Evolutionary conservation across 352 stramenopile species (phyloP).

Genomic region (Albugo candida): DNA sequence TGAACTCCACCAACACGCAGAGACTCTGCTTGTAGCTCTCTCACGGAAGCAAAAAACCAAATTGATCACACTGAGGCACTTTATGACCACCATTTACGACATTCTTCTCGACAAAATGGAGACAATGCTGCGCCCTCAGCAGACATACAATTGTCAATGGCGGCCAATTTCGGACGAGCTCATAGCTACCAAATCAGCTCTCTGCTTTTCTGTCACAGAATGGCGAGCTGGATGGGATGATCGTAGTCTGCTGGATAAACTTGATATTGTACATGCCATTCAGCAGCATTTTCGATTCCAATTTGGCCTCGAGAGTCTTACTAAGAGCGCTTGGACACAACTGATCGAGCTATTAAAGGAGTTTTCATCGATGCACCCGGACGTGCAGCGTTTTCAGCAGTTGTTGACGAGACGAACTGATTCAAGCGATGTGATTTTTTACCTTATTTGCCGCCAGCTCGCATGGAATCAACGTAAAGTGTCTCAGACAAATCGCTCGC

Average conservation of each 20-base stretch:
- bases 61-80: slow-evolving; percentile 32
- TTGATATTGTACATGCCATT: slow-evolving; percentile 2
- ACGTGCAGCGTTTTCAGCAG: slow-evolving; percentile 31
- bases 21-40: no score
- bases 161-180: no score
- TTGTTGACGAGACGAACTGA: not conserved
- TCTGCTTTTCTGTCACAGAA: no score
- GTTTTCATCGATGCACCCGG: slow-evolving; percentile 23
- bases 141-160: no score
- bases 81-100: slow-evolving; percentile 51
- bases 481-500: slow-evolving; percentile 10
- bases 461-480: not conserved
- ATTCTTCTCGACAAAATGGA: slow-evolving; percentile 27
- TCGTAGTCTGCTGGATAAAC: no score
- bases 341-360: slow-evolving; percentile 13
- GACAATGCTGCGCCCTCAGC: slow-evolving; percentile 4
- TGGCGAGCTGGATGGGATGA: no score
- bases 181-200: no score
- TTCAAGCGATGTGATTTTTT: slow-evolving; percentile 27
- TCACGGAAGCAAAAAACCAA: slow-evolving; percentile 21
- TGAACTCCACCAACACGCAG: no score
- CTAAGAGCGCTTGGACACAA: slow-evolving; percentile 20
- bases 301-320: slow-evolving; percentile 27
- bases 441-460: slow-evolving; percentile 1
- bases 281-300: slow-evolving; percentile 48